Evolutionary conservation across 208 protist species (phyloP), one percentile per base, ranked within the genome.

Genomic region (Herpetomonas samuelpessoai): DNA sequence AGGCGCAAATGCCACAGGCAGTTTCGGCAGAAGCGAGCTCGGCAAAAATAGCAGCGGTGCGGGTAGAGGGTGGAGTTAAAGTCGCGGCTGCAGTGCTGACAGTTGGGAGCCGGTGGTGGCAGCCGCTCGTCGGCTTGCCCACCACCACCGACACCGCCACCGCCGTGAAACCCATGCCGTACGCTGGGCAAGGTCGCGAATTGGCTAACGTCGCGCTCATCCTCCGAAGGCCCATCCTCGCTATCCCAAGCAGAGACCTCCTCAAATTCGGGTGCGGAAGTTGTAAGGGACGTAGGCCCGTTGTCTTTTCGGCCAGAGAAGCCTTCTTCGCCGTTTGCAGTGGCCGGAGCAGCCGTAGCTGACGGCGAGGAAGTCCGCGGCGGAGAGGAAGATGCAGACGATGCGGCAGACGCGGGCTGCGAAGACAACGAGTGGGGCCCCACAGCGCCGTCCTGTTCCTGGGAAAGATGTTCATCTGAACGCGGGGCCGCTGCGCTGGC

Each of bases 1-100:
- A 87, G 25, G 0, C 63, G 44, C 38, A 86, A 27, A 35, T 53
- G 58, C 46, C 67, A 64, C 29, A 92, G 56, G 63, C 85, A 92
- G 25, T 65, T 51, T 10, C 65, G 54, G 51, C 85, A 92, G 56
- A 92, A 86, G 27, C 70, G 76, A 39, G 68, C 41, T 18, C 70
- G 77, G 59, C 85, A 92, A 14, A 78, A 87, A 60, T 81, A 89
- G 55, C 86, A 93, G 27, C 78, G 74, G 50, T 76, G 69, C 31
- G 83, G 82, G 65, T 71, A 86, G 3, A 86, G 30, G 12, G 79
- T 51, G 6, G 82, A 88, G 31, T 71, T 79, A 48, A 89, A 89
- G 50, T 88, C 74, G 46, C 62, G 46, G 52, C 75, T 82, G 62
- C 84, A 87, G 49, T 85, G 71, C 30, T 65, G 38, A 49, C 84